Evolutionary conservation across 176 grass and related monocot species (phyloP), one percentile per base, ranked within the genome.

Genomic region (Zea mays): DNA sequence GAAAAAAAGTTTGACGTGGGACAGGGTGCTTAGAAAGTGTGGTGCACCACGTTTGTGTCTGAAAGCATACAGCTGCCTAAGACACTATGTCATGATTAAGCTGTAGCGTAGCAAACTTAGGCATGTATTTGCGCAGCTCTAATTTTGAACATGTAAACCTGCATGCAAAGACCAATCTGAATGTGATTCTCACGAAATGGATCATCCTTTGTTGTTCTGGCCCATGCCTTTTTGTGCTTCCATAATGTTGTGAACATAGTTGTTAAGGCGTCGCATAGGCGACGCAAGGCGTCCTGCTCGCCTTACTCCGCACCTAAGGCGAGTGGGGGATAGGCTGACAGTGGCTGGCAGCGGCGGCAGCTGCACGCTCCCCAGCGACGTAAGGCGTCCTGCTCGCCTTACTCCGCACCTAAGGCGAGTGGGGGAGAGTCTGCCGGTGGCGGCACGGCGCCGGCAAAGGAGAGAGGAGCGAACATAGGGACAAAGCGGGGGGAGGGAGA

Each of bases 121-220:
- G 52, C 52, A 55, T 55, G 52, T 2, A 38, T 13, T 59, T 82
- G 35, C 11, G n/a, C 59, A 73, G 7, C 15, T 72, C 10, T 65
- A 73, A 20, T 39, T 39, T 20, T 13, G 16, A 48, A 73, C 41
- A n/a, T 62, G 41, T 65, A n/a, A 55, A 41, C 13, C 47, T 65
- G 52, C 11, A 64, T 55, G 79, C 14, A 35, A 82, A 63, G 14
- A 51, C 3, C 12, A 64, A 7, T 73, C 58, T 64, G 49, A 35
- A 35, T 58, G 38, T 5, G 7, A 52, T 81, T 43, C 1, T 37
- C 13, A 42, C 17, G 33, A 61, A 49, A 50, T 10, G 27, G 45
- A 27, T 54, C 43, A 27, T 54, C 43, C 34, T 17, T 16, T 45
- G 42, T 15, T 69, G n/a, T 35, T 46, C 41, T 45, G 1, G 9